Conservation (phyloP, 176 grass and related monocot genomes). For the Melocanna baccifera region DNA sequence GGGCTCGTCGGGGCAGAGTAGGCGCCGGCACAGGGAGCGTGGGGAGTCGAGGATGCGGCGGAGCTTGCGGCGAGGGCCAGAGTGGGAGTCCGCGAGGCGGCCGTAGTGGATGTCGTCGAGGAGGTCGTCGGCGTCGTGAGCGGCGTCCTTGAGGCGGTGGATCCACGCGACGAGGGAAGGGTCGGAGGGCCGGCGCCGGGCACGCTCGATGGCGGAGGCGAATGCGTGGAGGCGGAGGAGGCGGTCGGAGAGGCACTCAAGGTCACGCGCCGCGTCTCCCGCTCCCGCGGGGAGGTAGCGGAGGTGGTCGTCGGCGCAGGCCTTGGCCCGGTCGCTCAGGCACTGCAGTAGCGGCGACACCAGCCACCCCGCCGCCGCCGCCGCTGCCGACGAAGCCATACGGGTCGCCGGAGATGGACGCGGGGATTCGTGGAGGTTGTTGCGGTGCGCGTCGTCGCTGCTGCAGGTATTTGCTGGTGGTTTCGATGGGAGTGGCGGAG, state of each 20-base stretch:
- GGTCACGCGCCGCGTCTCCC: neutral
- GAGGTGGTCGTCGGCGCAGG: neutral
- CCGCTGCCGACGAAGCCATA: neutral
- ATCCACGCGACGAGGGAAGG: slow-evolving; percentile 1
- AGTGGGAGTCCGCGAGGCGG: neutral
- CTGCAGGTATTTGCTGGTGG: neutral
- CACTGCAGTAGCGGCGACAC: slow-evolving; percentile 23
- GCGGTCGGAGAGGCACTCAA: slow-evolving; percentile 9
- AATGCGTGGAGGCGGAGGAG: neutral
- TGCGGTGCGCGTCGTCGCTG: neutral
- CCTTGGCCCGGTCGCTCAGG: slow-evolving; percentile 6
- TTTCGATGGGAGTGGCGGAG: neutral
- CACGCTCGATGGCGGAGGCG: slow-evolving; percentile 18
- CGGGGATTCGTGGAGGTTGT: neutral
- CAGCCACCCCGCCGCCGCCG: slow-evolving; percentile 15
- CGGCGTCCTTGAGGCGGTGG: slow-evolving; percentile 25
- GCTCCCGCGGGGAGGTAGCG: neutral
- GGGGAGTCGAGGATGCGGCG: slow-evolving; percentile 7
- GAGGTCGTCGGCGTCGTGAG: slow-evolving; percentile 27
- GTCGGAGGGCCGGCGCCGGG: neutral
- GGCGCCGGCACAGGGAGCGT: neutral
- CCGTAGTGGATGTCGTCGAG: slow-evolving; percentile 27
- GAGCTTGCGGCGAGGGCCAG: neutral
- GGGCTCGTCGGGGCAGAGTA: slow-evolving; percentile 1
- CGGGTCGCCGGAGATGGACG: neutral